Base-by-base conservation (phyloP, 345 rosid species). In the Cardamine resedifolia region DNA sequence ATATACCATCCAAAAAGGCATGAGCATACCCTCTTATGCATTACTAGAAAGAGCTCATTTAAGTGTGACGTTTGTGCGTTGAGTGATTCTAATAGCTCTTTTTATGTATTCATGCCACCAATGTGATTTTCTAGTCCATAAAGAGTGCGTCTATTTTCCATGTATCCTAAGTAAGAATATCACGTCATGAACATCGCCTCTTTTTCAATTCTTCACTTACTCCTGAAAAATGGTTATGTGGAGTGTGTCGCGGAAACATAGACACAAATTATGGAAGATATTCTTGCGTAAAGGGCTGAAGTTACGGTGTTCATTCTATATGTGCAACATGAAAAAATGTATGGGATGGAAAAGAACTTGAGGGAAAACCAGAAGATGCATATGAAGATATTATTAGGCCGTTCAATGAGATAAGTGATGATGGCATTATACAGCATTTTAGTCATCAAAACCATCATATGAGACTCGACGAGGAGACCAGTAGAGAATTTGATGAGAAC, bases 291-390 rank as follows among this genome's bases (percentile, higher is more conserved):
- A 18, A 27, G 2, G 71, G 74, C 3, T 19, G 72, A 30, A 20
- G 6, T 23, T 79, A 23, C 18, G 39, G 52, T 39, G 74, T 51
- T 31, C 77, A 79, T 60, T 60, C 62, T 2, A 19, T 3, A 26
- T 79, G 82, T 27, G 82, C 70, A 24, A 58, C 43, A 10, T 23
- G 55, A 10, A 0, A 18, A 30, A 51, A 47, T 21, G 31, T 75
- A 14, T 71, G 70, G 82, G 79, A 75, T 38, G 66, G 61, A 3
- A 15, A 45, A 62, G 62, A 71, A 19, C 50, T 59, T 3, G 70
- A 66, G 2, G 55, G 50, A 4, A 16, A 0, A 26, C 38, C 60
- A 41, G 48, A 66, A 62, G 73, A 38, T 43, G 31, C 8, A 16
- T 31, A 24, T 18, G 66, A 69, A 28, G 10, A 21, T 4, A 26